phyloP scores from a whole-genome alignment of 306 rosid species.

The Gastrolobium bilobum region DNA sequence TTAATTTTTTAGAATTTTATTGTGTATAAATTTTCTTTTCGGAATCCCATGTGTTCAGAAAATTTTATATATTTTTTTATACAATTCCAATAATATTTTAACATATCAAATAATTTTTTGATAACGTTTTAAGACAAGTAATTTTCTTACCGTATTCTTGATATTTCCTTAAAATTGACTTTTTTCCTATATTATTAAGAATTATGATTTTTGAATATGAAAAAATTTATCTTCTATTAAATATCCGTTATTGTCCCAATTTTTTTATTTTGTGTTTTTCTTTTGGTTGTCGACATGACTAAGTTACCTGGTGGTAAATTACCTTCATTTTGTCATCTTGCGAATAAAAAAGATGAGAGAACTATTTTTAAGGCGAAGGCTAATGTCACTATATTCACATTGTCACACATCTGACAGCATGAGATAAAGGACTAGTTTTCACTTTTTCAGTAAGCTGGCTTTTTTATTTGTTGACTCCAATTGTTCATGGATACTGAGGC shows the following conservation, averaged over 20 bases:
- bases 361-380: conserved; percentile 37
- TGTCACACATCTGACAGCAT: conserved; percentile 43
- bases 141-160: no score
- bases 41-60: no score
- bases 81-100: no score
- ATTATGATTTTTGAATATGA: no score
- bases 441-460: conserved; percentile 50
- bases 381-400: conserved; percentile 44
- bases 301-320: conserved; percentile 1
- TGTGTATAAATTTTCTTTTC: no score
- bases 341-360: neutral
- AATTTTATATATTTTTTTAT: no score
- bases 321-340: conserved; percentile 37
- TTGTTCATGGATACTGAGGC: neutral
- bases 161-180: no score
- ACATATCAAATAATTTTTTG: no score
- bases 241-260: conserved; percentile 27
- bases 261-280: neutral
- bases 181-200: no score
- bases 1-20: no score
- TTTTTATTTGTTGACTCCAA: conserved; percentile 8
- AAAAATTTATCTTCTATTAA: no score
- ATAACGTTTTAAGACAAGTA: no score
- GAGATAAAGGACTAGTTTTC: conserved; percentile 46
- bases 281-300: neutral